These are phyloP conservation scores for Ophiostoma himal-ulmi DNA, from an alignment of 2,329 filamentous ascomycete genomes.

Conservation along the genomic window DNA sequence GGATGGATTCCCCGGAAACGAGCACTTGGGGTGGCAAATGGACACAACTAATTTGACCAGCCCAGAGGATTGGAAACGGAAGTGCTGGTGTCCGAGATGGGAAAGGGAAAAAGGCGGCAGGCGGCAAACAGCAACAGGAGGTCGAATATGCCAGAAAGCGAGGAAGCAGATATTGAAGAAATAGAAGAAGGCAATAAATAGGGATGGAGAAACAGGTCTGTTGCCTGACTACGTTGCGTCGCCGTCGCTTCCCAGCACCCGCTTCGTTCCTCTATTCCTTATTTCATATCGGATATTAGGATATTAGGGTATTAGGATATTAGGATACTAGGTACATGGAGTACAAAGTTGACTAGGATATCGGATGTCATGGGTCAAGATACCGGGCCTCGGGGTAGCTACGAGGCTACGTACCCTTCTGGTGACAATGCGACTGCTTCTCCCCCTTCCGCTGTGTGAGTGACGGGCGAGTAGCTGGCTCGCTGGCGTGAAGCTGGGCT, in stretches of 20 bases:
- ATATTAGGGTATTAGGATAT: too few species aligned
- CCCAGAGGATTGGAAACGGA: not conserved
- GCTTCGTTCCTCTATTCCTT: not conserved
- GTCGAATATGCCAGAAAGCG: not conserved
- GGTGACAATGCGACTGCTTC: not conserved
- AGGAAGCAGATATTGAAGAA: not conserved
- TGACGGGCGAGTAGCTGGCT: not conserved
- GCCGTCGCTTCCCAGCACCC: not conserved
- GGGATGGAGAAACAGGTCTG: not conserved
- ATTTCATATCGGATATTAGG: not conserved
- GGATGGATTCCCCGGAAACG: constrained; percentile 13
- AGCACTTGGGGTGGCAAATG: constrained; percentile 4
- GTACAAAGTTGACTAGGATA: not conserved
- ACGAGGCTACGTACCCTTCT: not conserved
- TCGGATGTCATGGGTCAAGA: not conserved
- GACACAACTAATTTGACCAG: not conserved
- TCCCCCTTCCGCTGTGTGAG: not conserved
- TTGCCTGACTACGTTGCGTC: not conserved
- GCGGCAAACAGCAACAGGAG: not conserved
- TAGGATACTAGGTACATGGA: too few species aligned
- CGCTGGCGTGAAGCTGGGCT: not conserved
- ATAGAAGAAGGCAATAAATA: not conserved
- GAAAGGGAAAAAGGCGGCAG: not conserved
- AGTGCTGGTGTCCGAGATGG: not conserved
- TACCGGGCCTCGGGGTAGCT: not conserved